Percentiles rank a stretch among this genome's conserved stretches.
These are phyloP conservation scores for Lodderomyces metapsilosis DNA, from an alignment of 1,139 yeast species.

Conservation along the genomic window DNA sequence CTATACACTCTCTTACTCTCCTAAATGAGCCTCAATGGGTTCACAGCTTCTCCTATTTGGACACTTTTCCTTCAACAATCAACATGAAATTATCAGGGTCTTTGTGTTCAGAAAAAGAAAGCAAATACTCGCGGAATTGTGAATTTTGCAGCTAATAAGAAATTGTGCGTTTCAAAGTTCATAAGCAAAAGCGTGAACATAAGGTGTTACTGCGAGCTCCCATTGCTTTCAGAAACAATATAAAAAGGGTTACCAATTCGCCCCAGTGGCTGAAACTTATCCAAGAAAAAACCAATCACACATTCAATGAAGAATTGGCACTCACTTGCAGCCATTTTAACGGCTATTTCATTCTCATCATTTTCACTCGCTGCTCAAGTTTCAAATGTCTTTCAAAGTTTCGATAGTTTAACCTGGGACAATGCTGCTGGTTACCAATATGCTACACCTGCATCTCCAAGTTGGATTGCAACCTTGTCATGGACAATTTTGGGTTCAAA, in stretches of 20 bases:
- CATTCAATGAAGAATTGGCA: not conserved
- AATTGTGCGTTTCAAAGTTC: not conserved
- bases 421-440: conserved; percentile 9
- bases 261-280: too few species aligned
- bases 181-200: too few species aligned
- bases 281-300: too few species aligned
- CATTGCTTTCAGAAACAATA: too few species aligned
- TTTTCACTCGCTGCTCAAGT: conserved; percentile 11
- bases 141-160: not conserved
- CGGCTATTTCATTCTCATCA: not conserved
- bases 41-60: too few species aligned
- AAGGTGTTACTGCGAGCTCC: too few species aligned
- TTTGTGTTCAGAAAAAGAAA: not conserved
- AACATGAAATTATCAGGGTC: not conserved
- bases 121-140: not conserved
- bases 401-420: conserved; percentile 15
- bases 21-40: too few species aligned
- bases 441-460: conserved; percentile 18
- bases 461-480: conserved; percentile 24
- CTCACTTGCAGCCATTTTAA: not conserved
- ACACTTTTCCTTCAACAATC: not conserved
- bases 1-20: too few species aligned
- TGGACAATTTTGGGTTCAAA: conserved; percentile 24
- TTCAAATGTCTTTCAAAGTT: conserved; percentile 19
- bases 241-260: too few species aligned